Evolutionary conservation across 2,329 filamentous ascomycete species (phyloP).

Genomic region (Aspergillus pseudonomiae): DNA sequence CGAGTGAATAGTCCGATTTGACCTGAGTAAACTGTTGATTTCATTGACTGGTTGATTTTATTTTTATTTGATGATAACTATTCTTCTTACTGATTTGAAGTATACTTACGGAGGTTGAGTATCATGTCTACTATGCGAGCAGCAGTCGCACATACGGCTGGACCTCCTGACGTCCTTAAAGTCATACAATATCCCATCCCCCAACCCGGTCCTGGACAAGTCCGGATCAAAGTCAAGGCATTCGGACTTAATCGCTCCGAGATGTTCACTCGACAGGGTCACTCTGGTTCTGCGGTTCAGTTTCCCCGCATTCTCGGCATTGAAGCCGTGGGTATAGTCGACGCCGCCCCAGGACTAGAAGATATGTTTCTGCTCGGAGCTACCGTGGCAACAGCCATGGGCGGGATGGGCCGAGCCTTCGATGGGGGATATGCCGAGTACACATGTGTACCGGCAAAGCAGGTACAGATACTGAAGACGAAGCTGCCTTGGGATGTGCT

Average conservation of each 20-base stretch:
- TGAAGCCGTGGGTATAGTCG: constrained; percentile 50
- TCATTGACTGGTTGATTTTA: not conserved
- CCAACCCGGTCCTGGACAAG: constrained; percentile 37
- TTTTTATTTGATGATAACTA: too few species aligned
- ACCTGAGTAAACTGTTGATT: not conserved
- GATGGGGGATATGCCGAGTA: constrained; percentile 57
- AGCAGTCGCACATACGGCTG: constrained; percentile 44
- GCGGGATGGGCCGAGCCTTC: constrained; percentile 51
- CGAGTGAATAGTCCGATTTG: not conserved
- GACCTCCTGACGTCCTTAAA: constrained; percentile 45
- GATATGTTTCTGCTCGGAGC: constrained; percentile 43
- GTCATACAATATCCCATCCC: constrained; percentile 45
- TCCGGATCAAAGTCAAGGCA: constrained; percentile 48
- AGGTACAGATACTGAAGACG: constrained; percentile 44
- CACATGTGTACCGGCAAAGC: constrained; percentile 45
- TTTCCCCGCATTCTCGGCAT: constrained; percentile 53
- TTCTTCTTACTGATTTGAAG: not conserved
- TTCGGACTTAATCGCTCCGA: constrained; percentile 54
- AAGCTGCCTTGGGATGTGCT: constrained; percentile 47
- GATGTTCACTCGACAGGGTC: constrained; percentile 51
- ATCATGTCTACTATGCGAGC: constrained; percentile 48
- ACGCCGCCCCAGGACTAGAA: constrained; percentile 33
- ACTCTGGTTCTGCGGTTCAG: constrained; percentile 38
- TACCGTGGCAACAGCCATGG: constrained; percentile 53
- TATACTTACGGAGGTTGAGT: not conserved